A percentile compares a stretch with the other conserved stretches of the same genome.
Conservation (phyloP, 306 rosid genomes). For the Inga oerstediana region DNA sequence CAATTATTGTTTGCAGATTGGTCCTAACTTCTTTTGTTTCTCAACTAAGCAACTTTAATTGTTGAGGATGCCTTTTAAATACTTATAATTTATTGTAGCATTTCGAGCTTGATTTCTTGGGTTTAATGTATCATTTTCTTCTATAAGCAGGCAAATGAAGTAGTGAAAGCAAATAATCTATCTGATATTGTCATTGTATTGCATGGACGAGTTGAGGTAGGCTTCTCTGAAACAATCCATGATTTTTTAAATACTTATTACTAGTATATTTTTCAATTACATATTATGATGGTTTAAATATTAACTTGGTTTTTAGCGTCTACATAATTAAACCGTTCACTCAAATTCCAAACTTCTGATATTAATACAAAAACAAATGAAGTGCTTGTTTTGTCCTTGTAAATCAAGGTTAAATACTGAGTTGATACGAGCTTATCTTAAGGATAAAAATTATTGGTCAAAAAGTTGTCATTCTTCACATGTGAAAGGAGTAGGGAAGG, state of each 20-base stretch:
- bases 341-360: neutral
- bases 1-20: neutral
- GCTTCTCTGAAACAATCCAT: constrained; percentile 35
- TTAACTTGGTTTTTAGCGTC: neutral
- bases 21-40: neutral
- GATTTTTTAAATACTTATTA: constrained; percentile 21
- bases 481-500: neutral
- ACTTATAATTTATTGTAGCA: constrained; percentile 22
- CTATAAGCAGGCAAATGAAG: constrained; percentile 84
- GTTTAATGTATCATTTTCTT: constrained; percentile 38
- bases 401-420: neutral
- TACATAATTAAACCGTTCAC: neutral
- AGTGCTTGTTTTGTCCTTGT: neutral
- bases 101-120: constrained; percentile 19
- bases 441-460: neutral
- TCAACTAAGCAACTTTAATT: neutral
- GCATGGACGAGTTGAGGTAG: constrained; percentile 98
- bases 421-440: neutral
- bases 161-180: constrained; percentile 88
- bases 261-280: constrained; percentile 3
- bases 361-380: neutral
- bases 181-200: constrained; percentile 76
- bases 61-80: constrained; percentile 19
- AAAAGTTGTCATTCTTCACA: neutral
- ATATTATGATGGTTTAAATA: constrained; percentile 4